Evolutionary conservation across 305 asterid species (phyloP).

Genomic region (Withania somnifera): DNA sequence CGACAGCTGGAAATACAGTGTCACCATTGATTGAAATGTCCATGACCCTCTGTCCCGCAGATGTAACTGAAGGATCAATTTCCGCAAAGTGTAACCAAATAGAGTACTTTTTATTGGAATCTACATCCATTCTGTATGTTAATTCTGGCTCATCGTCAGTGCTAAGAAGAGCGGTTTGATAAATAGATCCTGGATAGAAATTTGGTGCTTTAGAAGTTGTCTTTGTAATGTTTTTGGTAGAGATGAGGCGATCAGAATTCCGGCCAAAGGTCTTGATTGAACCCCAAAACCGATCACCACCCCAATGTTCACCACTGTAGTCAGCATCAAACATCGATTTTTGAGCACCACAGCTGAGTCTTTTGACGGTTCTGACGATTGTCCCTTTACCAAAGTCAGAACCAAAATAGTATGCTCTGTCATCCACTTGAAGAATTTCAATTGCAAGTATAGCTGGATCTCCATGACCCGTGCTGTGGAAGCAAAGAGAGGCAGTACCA

Average conservation of each 20-base stretch:
- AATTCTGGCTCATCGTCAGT: constrained; percentile 52
- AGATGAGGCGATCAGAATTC: constrained; percentile 31
- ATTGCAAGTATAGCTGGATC: constrained; percentile 90
- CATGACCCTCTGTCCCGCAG: constrained; percentile 64
- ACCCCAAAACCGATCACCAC: constrained; percentile 92
- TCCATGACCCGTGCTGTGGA: constrained; percentile 96
- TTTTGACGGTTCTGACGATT: constrained; percentile 63
- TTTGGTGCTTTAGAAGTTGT: constrained; percentile 53
- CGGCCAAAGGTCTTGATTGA: constrained; percentile 43
- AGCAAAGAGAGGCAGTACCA: constrained; percentile 80
- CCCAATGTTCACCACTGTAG: constrained; percentile 70
- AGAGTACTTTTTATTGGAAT: constrained; percentile 72
- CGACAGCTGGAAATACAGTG: constrained; percentile 35
- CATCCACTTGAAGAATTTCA: constrained; percentile 82
- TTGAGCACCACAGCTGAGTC: constrained; percentile 62
- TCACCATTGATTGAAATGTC: constrained; percentile 69
- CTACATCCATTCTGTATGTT: constrained; percentile 66
- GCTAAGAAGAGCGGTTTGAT: constrained; percentile 60
- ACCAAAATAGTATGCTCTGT: constrained; percentile 62
- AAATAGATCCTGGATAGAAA: constrained; percentile 77
- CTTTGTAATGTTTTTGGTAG: constrained; percentile 35
- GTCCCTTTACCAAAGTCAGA: constrained; percentile 65
- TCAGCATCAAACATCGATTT: constrained; percentile 59
- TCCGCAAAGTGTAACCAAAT: constrained; percentile 98
- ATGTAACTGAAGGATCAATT: constrained; percentile 61